phyloP scores from a whole-genome alignment of 1,284 basidiomycete genomes.

The Ustilago sp. region DNA sequence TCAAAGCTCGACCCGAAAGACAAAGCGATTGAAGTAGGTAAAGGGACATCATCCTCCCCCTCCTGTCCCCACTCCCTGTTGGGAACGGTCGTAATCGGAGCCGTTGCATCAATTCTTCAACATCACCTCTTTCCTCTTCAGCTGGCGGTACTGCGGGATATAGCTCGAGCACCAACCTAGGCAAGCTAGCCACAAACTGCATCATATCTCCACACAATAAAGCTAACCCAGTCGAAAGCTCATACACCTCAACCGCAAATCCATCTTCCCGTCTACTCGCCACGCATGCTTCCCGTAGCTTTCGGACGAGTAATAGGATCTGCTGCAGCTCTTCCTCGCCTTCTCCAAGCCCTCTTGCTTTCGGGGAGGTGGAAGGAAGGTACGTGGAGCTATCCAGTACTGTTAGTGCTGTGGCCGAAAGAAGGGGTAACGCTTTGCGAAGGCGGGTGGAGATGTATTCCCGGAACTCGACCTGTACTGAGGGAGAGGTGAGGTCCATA shows the following conservation, averaged over 20 bases:
- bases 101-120: not conserved
- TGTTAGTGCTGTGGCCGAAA: not conserved
- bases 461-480: constrained; percentile 31
- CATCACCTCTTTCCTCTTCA: not conserved
- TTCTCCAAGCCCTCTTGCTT: not conserved
- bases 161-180: constrained; percentile 34
- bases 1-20: constrained; percentile 26
- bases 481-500: constrained; percentile 31
- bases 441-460: constrained; percentile 42
- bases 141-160: constrained; percentile 2
- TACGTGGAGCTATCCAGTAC: constrained; percentile 15
- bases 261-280: constrained; percentile 29
- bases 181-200: constrained; percentile 33
- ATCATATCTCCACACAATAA: constrained; percentile 29
- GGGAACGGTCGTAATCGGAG: not conserved
- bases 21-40: constrained; percentile 37
- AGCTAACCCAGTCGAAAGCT: constrained; percentile 19
- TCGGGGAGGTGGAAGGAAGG: not conserved
- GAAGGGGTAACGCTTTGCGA: constrained; percentile 1
- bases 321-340: constrained; percentile 38
- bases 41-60: constrained; percentile 11
- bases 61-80: not conserved
- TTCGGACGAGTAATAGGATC: constrained; percentile 36
- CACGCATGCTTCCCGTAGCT: constrained; percentile 43
- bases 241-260: constrained; percentile 46